Base-by-base conservation (phyloP, 2,329 filamentous ascomycete genomes). In the Colletotrichum tabaci region DNA sequence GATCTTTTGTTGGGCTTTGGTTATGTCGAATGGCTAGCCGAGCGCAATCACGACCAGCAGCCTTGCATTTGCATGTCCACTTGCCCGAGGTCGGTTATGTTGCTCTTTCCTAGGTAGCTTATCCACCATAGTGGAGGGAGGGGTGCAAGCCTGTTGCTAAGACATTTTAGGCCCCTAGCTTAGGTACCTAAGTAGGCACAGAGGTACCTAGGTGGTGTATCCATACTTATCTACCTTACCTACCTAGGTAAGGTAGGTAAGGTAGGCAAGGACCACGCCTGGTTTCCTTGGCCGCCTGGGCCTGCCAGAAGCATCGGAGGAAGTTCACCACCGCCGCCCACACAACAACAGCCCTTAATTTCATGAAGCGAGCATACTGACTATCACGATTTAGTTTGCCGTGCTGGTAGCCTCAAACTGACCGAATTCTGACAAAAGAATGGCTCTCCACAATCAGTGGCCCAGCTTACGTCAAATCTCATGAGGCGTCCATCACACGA, bases 11-110 rank as follows among this genome's bases (percentile, higher is more conserved):
- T 16, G 60, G 7, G 30, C 7, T 50, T 35, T 23, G 21, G 38
- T 63, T 49, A 26, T 52, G 35, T 63, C 23, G 30, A 38, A 38
- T 5, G 38, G 61, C 53, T 44, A 16, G 49, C 47, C 44, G 61
- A 46, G 61, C 61, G 47, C 47, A 42, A 53, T 42, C 23, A 35
- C 7, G 40, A 3, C 30, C 50, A 26, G 12, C 23, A 49, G 40
- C n/a, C 46, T 58, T 46, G 53, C 64, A 52, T 50, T 52, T 44
- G 52, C 56, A 52, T 40, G 61, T 21, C 26, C n/a, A 53, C 57
- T 55, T 67, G 46, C n/a, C 44, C 26, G 18, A 40, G 26, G 57
- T 67, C 30, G 49, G 58, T 61, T 26, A n/a, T 47, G 26, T 21
- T 49, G 58, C n/a, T 16, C 26, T 35, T 40, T n/a, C 13, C 60